These are phyloP conservation scores for Ophiocordyceps unilateralis DNA, from an alignment of 2,329 filamentous ascomycete species.

Conservation along the genomic window DNA sequence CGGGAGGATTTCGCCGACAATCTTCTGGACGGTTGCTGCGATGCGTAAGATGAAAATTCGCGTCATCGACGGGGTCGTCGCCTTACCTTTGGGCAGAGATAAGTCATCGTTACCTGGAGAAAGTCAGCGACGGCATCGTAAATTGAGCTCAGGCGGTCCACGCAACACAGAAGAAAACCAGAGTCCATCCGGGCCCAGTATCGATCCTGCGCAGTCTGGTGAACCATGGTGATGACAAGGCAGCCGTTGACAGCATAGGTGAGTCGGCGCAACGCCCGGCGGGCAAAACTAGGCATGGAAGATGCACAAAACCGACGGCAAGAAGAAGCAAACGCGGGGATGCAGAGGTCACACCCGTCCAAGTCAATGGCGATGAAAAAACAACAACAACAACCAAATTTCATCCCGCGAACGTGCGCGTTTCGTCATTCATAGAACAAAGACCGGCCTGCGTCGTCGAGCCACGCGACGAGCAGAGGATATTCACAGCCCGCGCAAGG, in stretches of 20 bases:
- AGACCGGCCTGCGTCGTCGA: too few species aligned
- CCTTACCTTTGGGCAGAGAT: slow-evolving; percentile 45
- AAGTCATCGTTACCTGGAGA: slow-evolving; percentile 41
- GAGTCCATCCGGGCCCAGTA: slow-evolving; percentile 12
- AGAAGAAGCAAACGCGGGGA: neutral
- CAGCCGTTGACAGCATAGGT: neutral
- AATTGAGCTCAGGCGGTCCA: neutral
- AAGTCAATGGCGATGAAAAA: too few species aligned
- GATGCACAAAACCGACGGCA: neutral
- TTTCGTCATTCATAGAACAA: too few species aligned
- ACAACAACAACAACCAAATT: too few species aligned
- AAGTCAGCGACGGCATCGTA: slow-evolving; percentile 14
- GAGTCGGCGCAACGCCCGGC: neutral
- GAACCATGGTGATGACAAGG: neutral
- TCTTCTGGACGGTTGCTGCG: slow-evolving; percentile 56
- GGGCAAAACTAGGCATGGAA: neutral
- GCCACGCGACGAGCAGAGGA: too few species aligned
- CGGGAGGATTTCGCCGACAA: slow-evolving; percentile 85
- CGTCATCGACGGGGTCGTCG: neutral
- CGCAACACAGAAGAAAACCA: slow-evolving; percentile 7
- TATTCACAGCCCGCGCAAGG: neutral
- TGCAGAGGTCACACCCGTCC: too few species aligned
- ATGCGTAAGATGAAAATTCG: slow-evolving; percentile 9
- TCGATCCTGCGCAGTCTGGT: slow-evolving; percentile 6
- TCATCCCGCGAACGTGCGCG: too few species aligned